A percentile compares a stretch with the other conserved stretches of the same genome.
Evolutionary conservation across 192 early-diverging fungal species (phyloP).

Genomic region (Coemansia sp.): DNA sequence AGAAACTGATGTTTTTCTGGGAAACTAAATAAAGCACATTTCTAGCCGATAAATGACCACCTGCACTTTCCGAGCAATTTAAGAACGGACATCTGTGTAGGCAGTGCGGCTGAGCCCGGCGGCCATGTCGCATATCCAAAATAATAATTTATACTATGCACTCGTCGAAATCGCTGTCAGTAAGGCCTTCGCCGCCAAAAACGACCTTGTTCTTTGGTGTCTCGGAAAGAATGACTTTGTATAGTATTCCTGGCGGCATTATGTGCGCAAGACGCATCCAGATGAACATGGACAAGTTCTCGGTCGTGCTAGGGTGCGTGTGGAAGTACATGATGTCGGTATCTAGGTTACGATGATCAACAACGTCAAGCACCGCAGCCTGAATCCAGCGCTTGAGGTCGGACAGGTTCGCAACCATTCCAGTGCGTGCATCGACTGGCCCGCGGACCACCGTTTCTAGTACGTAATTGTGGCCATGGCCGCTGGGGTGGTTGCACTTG

Average conservation of each 20-base stretch:
- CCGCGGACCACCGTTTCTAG: constrained; percentile 44
- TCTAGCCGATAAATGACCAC: no score
- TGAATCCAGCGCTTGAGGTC: constrained; percentile 80
- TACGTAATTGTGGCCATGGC: constrained; percentile 92
- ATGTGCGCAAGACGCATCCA: constrained; percentile 58
- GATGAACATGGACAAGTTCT: constrained; percentile 86
- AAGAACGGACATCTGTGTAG: no score
- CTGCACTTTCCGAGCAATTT: no score
- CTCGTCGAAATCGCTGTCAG: constrained; percentile 19
- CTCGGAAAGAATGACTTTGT: constrained; percentile 43
- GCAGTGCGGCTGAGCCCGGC: no score
- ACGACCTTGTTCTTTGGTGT: constrained; percentile 48
- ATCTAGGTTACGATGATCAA: constrained; percentile 91
- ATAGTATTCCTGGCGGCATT: constrained; percentile 31
- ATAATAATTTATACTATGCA: constrained; percentile 13
- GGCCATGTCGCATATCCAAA: no score
- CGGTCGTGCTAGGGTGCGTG: constrained; percentile 69
- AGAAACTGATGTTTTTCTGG: no score
- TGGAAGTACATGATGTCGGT: constrained; percentile 77
- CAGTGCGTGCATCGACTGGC: constrained; percentile 67
- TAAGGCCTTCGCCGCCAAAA: constrained; percentile 44
- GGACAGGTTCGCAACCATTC: constrained; percentile 84
- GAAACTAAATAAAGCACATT: no score
- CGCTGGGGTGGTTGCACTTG: constrained; percentile 83
- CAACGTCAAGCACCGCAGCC: constrained; percentile 64